Conservation (phyloP, 2,329 filamentous ascomycete species). For the Neofusicoccum laricinum region DNA sequence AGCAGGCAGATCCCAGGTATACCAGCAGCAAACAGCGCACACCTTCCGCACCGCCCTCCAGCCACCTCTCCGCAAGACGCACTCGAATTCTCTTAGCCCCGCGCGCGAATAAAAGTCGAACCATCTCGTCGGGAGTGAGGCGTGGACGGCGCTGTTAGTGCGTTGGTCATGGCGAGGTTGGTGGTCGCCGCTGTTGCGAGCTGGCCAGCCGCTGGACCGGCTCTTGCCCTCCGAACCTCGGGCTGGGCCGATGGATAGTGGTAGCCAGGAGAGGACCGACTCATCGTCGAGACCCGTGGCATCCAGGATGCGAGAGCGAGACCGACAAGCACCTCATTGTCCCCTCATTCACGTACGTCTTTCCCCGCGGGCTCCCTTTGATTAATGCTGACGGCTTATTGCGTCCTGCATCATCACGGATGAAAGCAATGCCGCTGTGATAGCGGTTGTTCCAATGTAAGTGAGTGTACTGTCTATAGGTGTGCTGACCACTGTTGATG, state of each 20-base stretch:
- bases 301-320: not conserved
- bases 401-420: not conserved
- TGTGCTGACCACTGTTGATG: not conserved
- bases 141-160: not conserved
- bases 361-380: not conserved
- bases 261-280: not conserved
- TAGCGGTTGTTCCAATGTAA: not conserved
- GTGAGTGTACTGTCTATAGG: not conserved
- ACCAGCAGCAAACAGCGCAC: not conserved
- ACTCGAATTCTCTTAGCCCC: not conserved
- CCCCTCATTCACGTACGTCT: not conserved
- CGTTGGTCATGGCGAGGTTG: not conserved
- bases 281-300: not conserved
- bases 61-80: not conserved
- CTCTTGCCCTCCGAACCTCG: not conserved
- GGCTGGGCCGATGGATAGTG: not conserved
- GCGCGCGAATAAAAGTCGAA: not conserved
- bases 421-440: not conserved
- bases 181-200: not conserved
- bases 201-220: not conserved
- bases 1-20: constrained; percentile 7
- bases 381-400: not conserved
- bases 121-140: constrained; percentile 5
- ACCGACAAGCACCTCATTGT: not conserved
- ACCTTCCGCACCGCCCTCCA: not conserved